Base-by-base conservation (phyloP, 2,329 filamentous ascomycete genomes). In the Trichocomaceae sp. region DNA sequence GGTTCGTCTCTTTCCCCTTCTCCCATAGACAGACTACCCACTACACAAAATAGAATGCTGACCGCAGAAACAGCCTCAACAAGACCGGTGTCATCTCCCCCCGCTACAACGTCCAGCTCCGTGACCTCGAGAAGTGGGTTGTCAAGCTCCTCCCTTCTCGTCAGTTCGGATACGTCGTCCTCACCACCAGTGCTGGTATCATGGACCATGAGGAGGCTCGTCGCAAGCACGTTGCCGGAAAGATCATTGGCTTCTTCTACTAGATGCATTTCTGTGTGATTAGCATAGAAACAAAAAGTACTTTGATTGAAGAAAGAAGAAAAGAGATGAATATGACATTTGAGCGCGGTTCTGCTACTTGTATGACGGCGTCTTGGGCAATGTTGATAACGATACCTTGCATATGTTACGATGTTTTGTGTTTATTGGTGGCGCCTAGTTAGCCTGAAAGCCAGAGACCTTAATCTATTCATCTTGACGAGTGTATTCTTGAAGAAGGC, bases 201-300 rank as follows among this genome's bases (percentile, higher is more conserved):
- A 97, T 99, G 92, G 93, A 99, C 83, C 93, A 99, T 83, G 93
- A 99, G 84, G 93, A 99, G 86, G 93, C 93, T 67, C 84, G 93
- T 75, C 84, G 93, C 78, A 97, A 97, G 86, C 93, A 99, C 83
- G 93, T 97, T 74, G 86, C 92, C 68, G 93, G 93, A 80, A 99
- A 99, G 86, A 89, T 99, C 79, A 89, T 97, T 69, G 93, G 93
- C 71, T 99, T 97, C 87, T 96, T 96, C 84, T 97, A 96, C 84
- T 96, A 93, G 76, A 57, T 49, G 22, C 46, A 29, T 10, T 29
- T 35, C 12, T 35, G 5, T 35, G 31, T 15, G 10, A 15, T 35
- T 15, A 1, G 12, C 31, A 35, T 35, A 35, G 31, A 35, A 35
- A 35, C 13, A 1, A 35, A 35, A 35, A 35, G 31, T 35, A 1